phyloP scores from a whole-genome alignment of 2,329 filamentous ascomycete genomes.

The Verticillium albo-atrum region DNA sequence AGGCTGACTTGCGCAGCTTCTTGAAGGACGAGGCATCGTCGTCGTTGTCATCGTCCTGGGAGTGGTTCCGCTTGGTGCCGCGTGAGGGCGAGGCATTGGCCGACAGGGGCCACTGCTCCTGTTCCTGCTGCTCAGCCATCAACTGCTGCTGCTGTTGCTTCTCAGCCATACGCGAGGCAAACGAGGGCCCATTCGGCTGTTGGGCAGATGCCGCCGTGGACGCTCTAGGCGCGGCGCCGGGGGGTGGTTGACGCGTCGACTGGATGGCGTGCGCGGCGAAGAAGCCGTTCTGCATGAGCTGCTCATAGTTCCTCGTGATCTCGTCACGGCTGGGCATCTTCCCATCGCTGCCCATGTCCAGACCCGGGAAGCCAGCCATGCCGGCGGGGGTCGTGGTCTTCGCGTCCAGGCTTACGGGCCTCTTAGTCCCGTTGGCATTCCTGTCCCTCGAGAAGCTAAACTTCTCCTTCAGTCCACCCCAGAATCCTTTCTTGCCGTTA shows the following conservation, averaged over 20 bases:
- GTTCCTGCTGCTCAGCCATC: slow-evolving; percentile 7
- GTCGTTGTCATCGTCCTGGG: slow-evolving; percentile 25
- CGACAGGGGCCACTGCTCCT: slow-evolving; percentile 15
- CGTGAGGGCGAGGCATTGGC: slow-evolving; percentile 17
- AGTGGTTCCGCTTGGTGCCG: slow-evolving; percentile 47
- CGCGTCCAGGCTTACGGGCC: slow-evolving; percentile 13
- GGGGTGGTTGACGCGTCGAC: slow-evolving; percentile 44
- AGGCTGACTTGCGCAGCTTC: slow-evolving; percentile 49
- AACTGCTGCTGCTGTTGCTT: slow-evolving; percentile 4
- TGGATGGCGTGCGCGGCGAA: slow-evolving; percentile 55
- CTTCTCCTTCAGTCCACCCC: slow-evolving; percentile 21
- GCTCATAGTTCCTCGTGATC: slow-evolving; percentile 51
- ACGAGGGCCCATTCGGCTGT: slow-evolving; percentile 5
- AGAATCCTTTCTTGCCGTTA: slow-evolving; percentile 21
- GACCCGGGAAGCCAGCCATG: neutral
- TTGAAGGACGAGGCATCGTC: slow-evolving; percentile 28
- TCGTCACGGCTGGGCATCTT: slow-evolving; percentile 39
- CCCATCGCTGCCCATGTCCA: slow-evolving; percentile 15
- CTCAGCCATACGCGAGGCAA: slow-evolving; percentile 10
- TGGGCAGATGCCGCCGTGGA: slow-evolving; percentile 7
- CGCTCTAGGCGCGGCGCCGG: slow-evolving; percentile 3
- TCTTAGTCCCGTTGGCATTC: slow-evolving; percentile 7
- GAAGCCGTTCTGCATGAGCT: slow-evolving; percentile 53
- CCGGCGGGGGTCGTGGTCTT: slow-evolving; percentile 6
- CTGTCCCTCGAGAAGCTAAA: slow-evolving; percentile 16